Evolutionary conservation across 108 stramenopile species (phyloP), one percentile per base, ranked within the genome.

Genomic region (Pseudonitzschia pungens): DNA sequence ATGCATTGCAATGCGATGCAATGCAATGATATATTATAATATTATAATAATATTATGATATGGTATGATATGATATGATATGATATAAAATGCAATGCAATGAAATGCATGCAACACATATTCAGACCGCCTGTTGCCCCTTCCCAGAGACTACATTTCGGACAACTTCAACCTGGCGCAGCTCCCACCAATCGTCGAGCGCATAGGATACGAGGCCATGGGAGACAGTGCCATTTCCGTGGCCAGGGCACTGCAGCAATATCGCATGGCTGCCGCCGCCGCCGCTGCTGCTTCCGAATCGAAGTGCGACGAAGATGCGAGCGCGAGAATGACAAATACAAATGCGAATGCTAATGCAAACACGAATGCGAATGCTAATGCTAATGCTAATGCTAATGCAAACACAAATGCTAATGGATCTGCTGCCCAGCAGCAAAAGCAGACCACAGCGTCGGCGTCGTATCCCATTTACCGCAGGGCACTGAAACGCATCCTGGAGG

Each of bases 151-250:
- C 27, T 89, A 69, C 68, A 74, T 83, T 8, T 40, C 65, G 7
- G 87, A 89, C 65, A 73, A 70, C 7, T 89, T 89, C 65, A 89
- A 89, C 66, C 51, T 89, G 48, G 73, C 77, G 26, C 83, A 81
- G n/a, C 53, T 89, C 14, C 74, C 79, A 20, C 85, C 84, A 1
- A 78, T 83, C 33, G 76, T 89, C 18, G 87, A 89, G 65, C 71
- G 79, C 7, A 54, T 84, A 15, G 74, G 81, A 4, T 78, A 71
- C 24, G 71, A 78, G 64, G 71, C 62, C 11, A 62, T 72, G 65
- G 77, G 77, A 33, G 57, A 65, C 36, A 40, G 68, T 16, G 71
- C 77, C 18, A 65, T 62, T 33, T n/a, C 29, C 16, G 54, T 78
- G 22, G 66, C 77, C 20, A 72, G 72, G 57, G 71, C 64, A 8